These are phyloP conservation scores for Kitagawia praeruptora DNA, from an alignment of 129 eudicot genomes.

Conservation along the genomic window DNA sequence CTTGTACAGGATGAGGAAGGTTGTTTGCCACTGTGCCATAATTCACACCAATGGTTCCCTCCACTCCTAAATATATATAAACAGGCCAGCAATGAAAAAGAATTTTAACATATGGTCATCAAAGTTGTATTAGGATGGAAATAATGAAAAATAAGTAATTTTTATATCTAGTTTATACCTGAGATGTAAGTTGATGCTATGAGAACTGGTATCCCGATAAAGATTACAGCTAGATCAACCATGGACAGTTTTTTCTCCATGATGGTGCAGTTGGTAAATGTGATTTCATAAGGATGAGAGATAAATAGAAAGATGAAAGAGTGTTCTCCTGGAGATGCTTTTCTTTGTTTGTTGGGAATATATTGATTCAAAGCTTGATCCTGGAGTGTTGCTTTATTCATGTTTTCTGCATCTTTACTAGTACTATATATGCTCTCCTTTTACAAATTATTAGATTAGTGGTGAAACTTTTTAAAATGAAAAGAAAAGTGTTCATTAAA, in stretches of 20 bases:
- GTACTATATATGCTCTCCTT: background rate
- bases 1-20: constrained; percentile 71
- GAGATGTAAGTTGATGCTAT: constrained; percentile 22
- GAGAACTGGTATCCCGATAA: constrained; percentile 16
- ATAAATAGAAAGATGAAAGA: constrained; percentile 16
- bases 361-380: constrained; percentile 14
- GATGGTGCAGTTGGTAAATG: constrained; percentile 2
- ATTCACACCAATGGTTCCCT: constrained; percentile 64
- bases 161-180: constrained; percentile 22
- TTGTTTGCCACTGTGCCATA: constrained; percentile 78
- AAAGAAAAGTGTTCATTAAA: background rate
- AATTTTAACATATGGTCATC: background rate
- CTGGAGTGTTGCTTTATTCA: constrained; percentile 26
- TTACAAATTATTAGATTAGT: background rate
- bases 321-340: constrained; percentile 50
- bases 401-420: background rate
- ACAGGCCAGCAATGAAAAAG: background rate
- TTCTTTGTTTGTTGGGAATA: constrained; percentile 33
- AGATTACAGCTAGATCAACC: constrained; percentile 1
- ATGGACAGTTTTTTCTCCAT: constrained; percentile 16
- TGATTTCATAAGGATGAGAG: constrained; percentile 10
- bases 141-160: background rate
- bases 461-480: background rate
- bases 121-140: background rate
- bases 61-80: constrained; percentile 16